Conservation (phyloP, 352 stramenopile genomes). For the Phytophthora litchii region DNA sequence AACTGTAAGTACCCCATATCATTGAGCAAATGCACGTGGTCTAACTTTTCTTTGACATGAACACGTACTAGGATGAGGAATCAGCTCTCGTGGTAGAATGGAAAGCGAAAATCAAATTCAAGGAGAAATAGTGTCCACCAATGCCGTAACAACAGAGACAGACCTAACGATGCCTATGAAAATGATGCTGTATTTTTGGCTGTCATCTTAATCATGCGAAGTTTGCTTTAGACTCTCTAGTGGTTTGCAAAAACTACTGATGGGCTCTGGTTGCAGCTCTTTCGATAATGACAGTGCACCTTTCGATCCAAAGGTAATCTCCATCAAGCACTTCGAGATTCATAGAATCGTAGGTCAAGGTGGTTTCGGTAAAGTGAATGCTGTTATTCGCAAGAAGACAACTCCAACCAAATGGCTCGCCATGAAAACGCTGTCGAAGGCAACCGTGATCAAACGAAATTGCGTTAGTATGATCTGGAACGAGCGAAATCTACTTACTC, state of each 20-base stretch:
- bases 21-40: background rate
- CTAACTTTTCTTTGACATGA: background rate
- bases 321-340: constrained; percentile 64
- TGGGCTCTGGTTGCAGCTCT: constrained; percentile 56
- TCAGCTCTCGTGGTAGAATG: constrained; percentile 19
- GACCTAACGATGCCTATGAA: background rate
- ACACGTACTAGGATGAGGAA: constrained; percentile 18
- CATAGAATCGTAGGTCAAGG: constrained; percentile 72
- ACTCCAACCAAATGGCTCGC: constrained; percentile 63
- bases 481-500: constrained; percentile 68
- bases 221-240: background rate
- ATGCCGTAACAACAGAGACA: too few species aligned
- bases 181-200: constrained; percentile 18
- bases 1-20: constrained; percentile 33
- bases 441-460: constrained; percentile 59
- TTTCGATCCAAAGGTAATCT: constrained; percentile 52
- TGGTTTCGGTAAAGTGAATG: constrained; percentile 80
- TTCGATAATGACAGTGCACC: constrained; percentile 8
- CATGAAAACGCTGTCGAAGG: constrained; percentile 75
- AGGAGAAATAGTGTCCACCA: background rate
- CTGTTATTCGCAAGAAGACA: constrained; percentile 67
- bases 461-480: constrained; percentile 81
- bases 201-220: too few species aligned
- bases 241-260: constrained; percentile 5
- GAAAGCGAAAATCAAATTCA: constrained; percentile 18